Percentiles rank a stretch among this genome's conserved stretches.
phyloP scores from a whole-genome alignment of 2,329 filamentous ascomycete species.

The Cladophialophora bantiana region DNA sequence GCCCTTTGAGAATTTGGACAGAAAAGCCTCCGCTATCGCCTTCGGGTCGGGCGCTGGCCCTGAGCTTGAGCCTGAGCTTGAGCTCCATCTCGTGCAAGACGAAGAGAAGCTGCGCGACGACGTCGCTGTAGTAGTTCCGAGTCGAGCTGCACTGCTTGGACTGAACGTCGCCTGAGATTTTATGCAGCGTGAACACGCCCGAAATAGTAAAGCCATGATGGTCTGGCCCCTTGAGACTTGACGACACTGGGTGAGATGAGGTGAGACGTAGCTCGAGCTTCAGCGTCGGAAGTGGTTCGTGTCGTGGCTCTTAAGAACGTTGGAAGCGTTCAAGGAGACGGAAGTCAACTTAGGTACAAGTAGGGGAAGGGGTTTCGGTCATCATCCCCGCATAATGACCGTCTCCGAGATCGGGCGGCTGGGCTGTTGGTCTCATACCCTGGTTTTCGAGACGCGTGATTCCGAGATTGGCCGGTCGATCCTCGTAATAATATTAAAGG shows the following conservation, averaged over 20 bases:
- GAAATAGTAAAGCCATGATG: conserved; percentile 14
- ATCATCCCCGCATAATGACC: conserved; percentile 24
- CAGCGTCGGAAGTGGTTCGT: neutral
- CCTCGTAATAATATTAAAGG: neutral
- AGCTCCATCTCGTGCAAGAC: conserved; percentile 9
- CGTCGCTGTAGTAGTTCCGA: conserved; percentile 1
- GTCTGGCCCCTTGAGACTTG: neutral
- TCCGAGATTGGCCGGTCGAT: conserved; percentile 26
- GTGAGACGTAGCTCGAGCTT: neutral
- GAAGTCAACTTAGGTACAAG: neutral
- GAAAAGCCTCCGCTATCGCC: conserved; percentile 44
- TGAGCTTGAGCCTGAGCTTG: neutral
- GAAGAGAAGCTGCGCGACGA: conserved; percentile 23
- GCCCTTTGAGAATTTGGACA: conserved; percentile 51
- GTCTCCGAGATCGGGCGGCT: conserved; percentile 32
- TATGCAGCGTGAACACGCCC: conserved; percentile 14
- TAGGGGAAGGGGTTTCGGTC: neutral
- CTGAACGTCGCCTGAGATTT: neutral
- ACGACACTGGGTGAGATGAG: neutral
- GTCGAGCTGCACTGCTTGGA: neutral
- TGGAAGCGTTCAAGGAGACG: neutral
- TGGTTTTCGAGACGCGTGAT: conserved; percentile 28
- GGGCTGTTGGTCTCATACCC: conserved; percentile 21
- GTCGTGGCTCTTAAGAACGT: neutral
- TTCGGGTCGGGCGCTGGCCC: conserved; percentile 27